Conservation (phyloP, 2,329 filamentous ascomycete species). For the Chrysoporthe cubensis region DNA sequence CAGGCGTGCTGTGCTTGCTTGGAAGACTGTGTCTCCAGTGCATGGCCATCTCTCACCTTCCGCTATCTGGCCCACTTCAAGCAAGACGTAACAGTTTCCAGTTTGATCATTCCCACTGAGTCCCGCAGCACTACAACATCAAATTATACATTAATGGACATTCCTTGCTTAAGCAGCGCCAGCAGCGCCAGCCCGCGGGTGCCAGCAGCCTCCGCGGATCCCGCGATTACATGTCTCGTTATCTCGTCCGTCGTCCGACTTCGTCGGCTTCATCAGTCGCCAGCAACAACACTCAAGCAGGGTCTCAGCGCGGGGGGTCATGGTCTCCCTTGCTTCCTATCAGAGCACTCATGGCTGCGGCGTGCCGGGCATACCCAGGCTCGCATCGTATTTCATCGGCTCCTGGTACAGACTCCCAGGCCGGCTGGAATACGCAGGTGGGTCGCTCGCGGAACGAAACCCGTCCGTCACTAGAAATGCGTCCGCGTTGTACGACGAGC, state of each 20-base stretch:
- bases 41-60: not conserved
- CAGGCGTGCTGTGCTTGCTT: not conserved
- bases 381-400: conserved; percentile 27
- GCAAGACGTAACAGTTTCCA: not conserved
- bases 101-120: not conserved
- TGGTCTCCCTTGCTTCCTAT: not conserved
- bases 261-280: not conserved
- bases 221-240: not conserved
- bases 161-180: not conserved
- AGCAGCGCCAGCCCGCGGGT: not conserved
- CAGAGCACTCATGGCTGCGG: conserved; percentile 14
- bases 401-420: conserved; percentile 28
- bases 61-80: not conserved
- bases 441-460: conserved; percentile 8
- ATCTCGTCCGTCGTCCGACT: not conserved
- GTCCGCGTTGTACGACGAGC: conserved; percentile 26
- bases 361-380: conserved; percentile 13
- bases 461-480: conserved; percentile 26
- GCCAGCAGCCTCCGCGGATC: not conserved
- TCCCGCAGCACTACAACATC: not conserved
- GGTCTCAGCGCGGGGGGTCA: not conserved
- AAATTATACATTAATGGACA: not conserved
- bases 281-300: not conserved
- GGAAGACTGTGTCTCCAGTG: not conserved
- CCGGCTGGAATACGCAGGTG: conserved; percentile 17